phyloP scores from a whole-genome alignment of 495 filamentous ascomycete species.

The Podospora didyma region DNA sequence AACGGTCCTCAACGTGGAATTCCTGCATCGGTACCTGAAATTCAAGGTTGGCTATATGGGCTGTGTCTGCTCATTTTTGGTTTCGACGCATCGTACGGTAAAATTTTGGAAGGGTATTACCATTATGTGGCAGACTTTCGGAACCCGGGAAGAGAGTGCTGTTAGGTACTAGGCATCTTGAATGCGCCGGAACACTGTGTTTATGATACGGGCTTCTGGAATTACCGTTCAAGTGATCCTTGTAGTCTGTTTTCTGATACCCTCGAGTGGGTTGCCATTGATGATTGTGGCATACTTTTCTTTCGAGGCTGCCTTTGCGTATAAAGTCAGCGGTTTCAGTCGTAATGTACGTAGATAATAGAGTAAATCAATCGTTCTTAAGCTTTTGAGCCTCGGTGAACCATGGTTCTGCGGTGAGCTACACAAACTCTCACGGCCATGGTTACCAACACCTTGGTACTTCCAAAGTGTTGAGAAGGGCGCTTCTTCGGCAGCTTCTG shows the following conservation, averaged over 20 bases:
- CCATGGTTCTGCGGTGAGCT: neutral
- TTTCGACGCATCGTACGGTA: neutral
- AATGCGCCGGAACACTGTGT: too few relatives aligned
- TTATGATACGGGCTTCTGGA: too few relatives aligned
- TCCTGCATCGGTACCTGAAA: neutral
- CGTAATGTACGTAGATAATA: neutral
- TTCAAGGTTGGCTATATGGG: neutral
- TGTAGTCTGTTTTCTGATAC: too few relatives aligned
- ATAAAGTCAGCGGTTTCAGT: neutral
- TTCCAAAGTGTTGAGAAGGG: neutral
- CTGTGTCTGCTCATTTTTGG: neutral
- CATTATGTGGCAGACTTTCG: neutral
- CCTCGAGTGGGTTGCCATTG: too few relatives aligned
- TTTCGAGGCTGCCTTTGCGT: neutral
- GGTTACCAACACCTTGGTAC: neutral
- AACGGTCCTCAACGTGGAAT: neutral
- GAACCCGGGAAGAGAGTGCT: neutral
- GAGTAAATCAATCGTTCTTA: neutral
- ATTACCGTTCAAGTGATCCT: too few relatives aligned
- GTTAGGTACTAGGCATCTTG: too few relatives aligned
- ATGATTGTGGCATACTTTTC: too few relatives aligned
- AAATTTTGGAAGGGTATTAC: neutral
- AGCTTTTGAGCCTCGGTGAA: neutral
- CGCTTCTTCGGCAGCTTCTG: neutral
- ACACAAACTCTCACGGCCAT: neutral